A percentile compares a stretch with the other conserved stretches of the same genome.
Conservation (phyloP, 768 basidiomycete species). For the Boletus vermiculosoides region DNA sequence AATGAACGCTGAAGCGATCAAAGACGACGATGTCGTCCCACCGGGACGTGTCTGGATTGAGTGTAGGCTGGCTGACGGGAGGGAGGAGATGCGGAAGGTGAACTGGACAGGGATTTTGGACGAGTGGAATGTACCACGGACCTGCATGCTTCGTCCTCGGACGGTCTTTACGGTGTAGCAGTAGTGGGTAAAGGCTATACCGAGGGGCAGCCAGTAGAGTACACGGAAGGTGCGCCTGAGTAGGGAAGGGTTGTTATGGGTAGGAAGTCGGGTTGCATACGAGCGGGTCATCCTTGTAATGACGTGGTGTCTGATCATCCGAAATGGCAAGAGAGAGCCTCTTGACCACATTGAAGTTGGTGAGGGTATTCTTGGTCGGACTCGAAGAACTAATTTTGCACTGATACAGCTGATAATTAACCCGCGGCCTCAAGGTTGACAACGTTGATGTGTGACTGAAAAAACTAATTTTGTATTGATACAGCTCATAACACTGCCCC, state of each 20-base stretch:
- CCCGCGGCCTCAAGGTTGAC: too few relatives aligned
- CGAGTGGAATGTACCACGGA: constrained; percentile 25
- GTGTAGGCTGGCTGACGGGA: constrained; percentile 57
- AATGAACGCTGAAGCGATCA: constrained; percentile 46
- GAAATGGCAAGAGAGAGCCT: neutral
- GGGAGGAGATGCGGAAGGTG: neutral
- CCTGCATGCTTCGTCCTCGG: constrained; percentile 74
- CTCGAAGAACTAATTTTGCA: neutral
- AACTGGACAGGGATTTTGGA: neutral
- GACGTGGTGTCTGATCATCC: neutral
- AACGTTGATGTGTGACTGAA: too few relatives aligned
- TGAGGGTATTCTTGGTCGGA: too few relatives aligned
- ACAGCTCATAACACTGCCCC: neutral
- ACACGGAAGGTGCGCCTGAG: constrained; percentile 17
- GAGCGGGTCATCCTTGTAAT: neutral
- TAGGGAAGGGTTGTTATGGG: neutral
- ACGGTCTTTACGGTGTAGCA: constrained; percentile 54
- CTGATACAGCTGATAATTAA: neutral
- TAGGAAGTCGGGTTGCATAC: neutral
- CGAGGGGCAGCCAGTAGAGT: constrained; percentile 60
- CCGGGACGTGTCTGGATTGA: constrained; percentile 67
- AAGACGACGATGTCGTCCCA: constrained; percentile 66
- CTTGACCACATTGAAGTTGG: too few relatives aligned
- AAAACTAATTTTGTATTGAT: neutral
- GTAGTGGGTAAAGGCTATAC: constrained; percentile 47